Conservation (phyloP, 148 eudicot species). For the Vaccinium darrowii region DNA sequence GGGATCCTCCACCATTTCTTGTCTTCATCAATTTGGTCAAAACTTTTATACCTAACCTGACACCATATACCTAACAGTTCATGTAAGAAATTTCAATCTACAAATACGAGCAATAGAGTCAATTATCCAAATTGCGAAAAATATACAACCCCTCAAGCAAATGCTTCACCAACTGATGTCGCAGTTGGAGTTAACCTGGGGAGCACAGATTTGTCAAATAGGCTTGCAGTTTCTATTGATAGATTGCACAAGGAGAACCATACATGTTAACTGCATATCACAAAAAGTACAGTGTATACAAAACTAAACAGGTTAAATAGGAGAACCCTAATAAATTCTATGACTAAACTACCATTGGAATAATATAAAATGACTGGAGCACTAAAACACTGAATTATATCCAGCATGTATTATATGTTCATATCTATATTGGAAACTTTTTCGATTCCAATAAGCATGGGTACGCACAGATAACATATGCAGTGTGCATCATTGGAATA, state of each 20-base stretch:
- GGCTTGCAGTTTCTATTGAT: not conserved
- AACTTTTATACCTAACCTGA: constrained; percentile 78
- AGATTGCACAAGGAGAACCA: constrained; percentile 1
- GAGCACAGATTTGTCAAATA: not conserved
- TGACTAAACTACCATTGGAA: too few relatives aligned
- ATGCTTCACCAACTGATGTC: not conserved
- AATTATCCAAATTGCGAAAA: not conserved
- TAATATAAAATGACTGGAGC: too few relatives aligned
- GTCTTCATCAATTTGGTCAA: constrained; percentile 79
- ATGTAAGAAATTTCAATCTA: not conserved
- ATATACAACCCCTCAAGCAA: not conserved
- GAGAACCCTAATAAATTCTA: too few relatives aligned
- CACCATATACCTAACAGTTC: constrained; percentile 2
- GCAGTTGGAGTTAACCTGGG: not conserved
- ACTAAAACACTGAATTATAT: too few relatives aligned
- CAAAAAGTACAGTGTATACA: not conserved
- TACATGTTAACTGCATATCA: not conserved
- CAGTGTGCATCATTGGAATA: too few relatives aligned
- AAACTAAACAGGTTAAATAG: too few relatives aligned
- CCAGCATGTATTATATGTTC: too few relatives aligned
- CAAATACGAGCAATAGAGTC: not conserved
- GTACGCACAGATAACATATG: too few relatives aligned
- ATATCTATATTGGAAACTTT: too few relatives aligned
- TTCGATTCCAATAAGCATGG: too few relatives aligned
- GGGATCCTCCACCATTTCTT: constrained; percentile 85